A percentile compares a stretch with the other conserved stretches of the same genome.
Evolutionary conservation across 495 filamentous ascomycete genomes (phyloP).

Genomic region (Xylaria curta): DNA sequence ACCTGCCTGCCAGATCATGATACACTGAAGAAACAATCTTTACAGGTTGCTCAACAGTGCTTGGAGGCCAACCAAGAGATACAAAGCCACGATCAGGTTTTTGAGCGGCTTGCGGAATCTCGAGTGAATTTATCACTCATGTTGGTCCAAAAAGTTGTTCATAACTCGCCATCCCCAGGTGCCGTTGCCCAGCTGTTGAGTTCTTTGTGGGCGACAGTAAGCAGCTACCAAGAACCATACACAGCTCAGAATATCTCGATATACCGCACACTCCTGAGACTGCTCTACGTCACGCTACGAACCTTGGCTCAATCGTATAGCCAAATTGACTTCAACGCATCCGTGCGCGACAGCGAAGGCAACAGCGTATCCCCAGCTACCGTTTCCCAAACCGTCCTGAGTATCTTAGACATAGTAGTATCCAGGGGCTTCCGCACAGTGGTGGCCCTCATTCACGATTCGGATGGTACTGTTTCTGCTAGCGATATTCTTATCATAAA

Average conservation of each 20-base stretch:
- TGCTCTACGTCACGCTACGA: constrained; percentile 82
- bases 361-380: constrained; percentile 45
- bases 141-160: constrained; percentile 75
- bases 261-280: constrained; percentile 80
- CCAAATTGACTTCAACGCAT: constrained; percentile 32
- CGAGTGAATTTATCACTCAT: constrained; percentile 78
- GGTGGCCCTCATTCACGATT: constrained; percentile 73
- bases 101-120: constrained; percentile 70
- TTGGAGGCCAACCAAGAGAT: constrained; percentile 70
- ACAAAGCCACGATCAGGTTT: constrained; percentile 73
- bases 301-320: constrained; percentile 47
- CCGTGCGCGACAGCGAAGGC: constrained; percentile 44
- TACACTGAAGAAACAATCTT: constrained; percentile 67
- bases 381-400: constrained; percentile 64
- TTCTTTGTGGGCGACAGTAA: constrained; percentile 71
- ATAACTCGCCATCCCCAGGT: constrained; percentile 61
- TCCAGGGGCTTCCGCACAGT: constrained; percentile 80
- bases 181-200: constrained; percentile 69
- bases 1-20: constrained; percentile 65
- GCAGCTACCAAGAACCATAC: constrained; percentile 67
- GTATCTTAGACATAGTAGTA: constrained; percentile 78
- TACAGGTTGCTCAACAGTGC: constrained; percentile 73
- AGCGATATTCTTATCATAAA: constrained; percentile 86
- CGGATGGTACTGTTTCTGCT: constrained; percentile 54
- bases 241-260: constrained; percentile 68